Evolutionary conservation across 192 early-diverging fungal species (phyloP).

Genomic region (Polychytrium aggregatum): DNA sequence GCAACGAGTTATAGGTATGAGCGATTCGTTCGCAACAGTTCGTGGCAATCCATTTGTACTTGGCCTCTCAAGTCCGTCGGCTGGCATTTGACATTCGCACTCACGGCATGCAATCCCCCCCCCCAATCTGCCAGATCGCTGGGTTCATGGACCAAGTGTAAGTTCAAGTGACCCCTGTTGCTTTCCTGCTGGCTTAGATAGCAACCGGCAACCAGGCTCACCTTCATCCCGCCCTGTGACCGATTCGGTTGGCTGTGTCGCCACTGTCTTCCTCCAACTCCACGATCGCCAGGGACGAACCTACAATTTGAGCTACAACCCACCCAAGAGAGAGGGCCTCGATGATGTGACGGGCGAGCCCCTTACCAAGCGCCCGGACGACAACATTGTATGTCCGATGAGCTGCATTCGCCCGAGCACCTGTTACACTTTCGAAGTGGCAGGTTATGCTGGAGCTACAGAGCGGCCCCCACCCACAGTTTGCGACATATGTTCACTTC

Average conservation of each 20-base stretch:
- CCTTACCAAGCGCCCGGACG: conserved; percentile 75
- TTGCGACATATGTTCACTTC: background rate
- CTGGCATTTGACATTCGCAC: too few relatives aligned
- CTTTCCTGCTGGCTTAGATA: background rate
- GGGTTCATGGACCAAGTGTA: conserved; percentile 64
- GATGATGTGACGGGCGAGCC: conserved; percentile 95
- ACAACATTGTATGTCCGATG: conserved; percentile 39
- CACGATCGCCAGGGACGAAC: conserved; percentile 68
- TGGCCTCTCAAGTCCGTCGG: too few relatives aligned
- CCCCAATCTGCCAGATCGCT: conserved; percentile 53
- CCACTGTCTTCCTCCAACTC: background rate
- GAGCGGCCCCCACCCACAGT: background rate
- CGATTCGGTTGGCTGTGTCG: background rate
- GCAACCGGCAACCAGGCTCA: background rate
- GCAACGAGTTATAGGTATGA: conserved; percentile 50
- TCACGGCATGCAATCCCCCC: too few relatives aligned
- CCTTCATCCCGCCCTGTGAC: background rate
- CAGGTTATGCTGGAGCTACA: too few relatives aligned
- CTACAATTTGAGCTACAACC: conserved; percentile 90
- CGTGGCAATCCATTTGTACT: too few relatives aligned
- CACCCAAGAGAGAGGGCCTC: conserved; percentile 61
- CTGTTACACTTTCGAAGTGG: too few relatives aligned
- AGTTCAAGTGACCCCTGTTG: background rate
- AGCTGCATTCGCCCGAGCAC: too few relatives aligned
- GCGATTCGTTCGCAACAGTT: too few relatives aligned